Evolutionary conservation across 2,329 filamentous ascomycete species (phyloP), one percentile per base, ranked within the genome.

Genomic region (Aureobasidium leucospermi): DNA sequence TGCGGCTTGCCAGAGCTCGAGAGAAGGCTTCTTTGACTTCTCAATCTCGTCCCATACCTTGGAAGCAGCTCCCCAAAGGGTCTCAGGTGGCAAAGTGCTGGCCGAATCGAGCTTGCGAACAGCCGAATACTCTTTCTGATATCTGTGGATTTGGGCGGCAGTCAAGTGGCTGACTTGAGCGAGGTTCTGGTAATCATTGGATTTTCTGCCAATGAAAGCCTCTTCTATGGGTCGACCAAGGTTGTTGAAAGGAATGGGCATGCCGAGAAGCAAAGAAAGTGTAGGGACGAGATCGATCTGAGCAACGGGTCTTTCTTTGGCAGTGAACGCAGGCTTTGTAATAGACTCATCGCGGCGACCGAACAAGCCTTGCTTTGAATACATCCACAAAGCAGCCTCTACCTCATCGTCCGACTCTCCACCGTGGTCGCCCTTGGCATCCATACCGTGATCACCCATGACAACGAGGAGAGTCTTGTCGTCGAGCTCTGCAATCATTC

Each of bases 401-500:
- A 99, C 84, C 72, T 99, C 94, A 64, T 97, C 91, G 66, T 96
- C 90, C 34, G 93, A 96, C 76, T 99, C 94, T 58, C 94, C 94
- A n/a, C 94, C 94, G 69, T 99, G 94, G 65, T 99, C 94, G 16
- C 94, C 94, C 76, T 99, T 97, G 62, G 83, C 79, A 72, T 99
- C 94, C 94, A 99, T 99, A 10, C 94, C 94, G 70, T 99, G 94
- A 71, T 99, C 94, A n/a, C 94, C 94, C 90, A 99, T 96, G 13
- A 99, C 89, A 19, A 99, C 85, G 38, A 99, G 78, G 23, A 99
- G 78, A 0, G 94, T 99, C 59, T 90, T 78, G 57, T 96, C 88
- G 66, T 96, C 93, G 16, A 99, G 77, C 3, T 78, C 77, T 0
- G 82, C 78, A 3, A 89, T 85, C 58, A 97, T 79, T 29, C 87